Evolutionary conservation across 257 asterid genomes (phyloP).

Genomic region (Forsythia suspensa): DNA sequence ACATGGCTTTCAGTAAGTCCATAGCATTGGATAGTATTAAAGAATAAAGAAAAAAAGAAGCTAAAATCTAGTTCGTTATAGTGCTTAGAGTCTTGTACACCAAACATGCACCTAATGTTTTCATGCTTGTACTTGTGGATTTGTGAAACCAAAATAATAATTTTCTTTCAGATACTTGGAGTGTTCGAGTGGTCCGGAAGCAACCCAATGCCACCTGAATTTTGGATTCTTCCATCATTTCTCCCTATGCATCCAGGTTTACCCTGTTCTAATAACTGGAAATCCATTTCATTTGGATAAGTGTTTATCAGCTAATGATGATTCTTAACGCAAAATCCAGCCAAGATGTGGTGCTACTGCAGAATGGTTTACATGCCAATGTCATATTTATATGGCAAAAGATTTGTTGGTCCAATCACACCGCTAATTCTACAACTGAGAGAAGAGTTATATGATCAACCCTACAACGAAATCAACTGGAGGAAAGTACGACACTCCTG

Average conservation of each 20-base stretch:
- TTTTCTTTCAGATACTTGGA: slow-evolving; percentile 53
- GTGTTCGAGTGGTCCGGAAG: slow-evolving; percentile 70
- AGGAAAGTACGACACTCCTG: slow-evolving; percentile 55
- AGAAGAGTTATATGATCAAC: slow-evolving; percentile 64
- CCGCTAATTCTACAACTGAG: slow-evolving; percentile 58
- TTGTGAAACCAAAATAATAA: not conserved
- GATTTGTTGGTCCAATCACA: slow-evolving; percentile 72
- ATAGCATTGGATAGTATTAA: not conserved
- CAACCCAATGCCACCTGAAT: slow-evolving; percentile 84
- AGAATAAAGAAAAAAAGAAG: not conserved
- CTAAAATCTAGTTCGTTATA: too few relatives aligned
- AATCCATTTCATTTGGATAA: not conserved
- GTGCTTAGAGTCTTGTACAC: too few relatives aligned
- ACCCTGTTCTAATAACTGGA: not conserved
- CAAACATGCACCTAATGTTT: too few relatives aligned
- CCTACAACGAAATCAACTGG: slow-evolving; percentile 57
- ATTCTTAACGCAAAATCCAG: slow-evolving; percentile 33
- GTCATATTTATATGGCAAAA: slow-evolving; percentile 76
- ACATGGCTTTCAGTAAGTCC: slow-evolving; percentile 69
- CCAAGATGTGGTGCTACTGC: slow-evolving; percentile 79
- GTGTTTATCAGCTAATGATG: not conserved
- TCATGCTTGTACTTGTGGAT: not conserved
- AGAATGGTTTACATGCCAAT: slow-evolving; percentile 84
- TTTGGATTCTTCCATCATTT: slow-evolving; percentile 75
- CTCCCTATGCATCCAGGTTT: slow-evolving; percentile 82